These are phyloP conservation scores for Ogataea sp. DNA, from an alignment of 805 yeast genomes.

Conservation along the genomic window DNA sequence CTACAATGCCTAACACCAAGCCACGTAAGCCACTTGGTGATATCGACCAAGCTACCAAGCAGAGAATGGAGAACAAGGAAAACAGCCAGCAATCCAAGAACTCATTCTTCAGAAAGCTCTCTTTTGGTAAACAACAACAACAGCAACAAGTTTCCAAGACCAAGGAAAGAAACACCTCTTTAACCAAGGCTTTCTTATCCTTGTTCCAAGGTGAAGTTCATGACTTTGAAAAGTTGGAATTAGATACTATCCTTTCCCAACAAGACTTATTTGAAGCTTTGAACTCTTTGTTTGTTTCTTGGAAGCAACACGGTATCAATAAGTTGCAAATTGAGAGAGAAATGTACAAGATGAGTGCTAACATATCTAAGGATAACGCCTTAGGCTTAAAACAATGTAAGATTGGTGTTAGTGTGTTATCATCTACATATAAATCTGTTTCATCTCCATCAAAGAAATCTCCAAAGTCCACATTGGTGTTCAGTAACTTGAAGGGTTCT, in stretches of 20 bases:
- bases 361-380: constrained; percentile 52
- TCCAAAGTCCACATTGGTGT: constrained; percentile 40
- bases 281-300: constrained; percentile 50
- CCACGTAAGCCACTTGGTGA: constrained; percentile 19
- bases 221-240: constrained; percentile 25
- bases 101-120: constrained; percentile 39
- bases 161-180: constrained; percentile 14
- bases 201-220: constrained; percentile 26
- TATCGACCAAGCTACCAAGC: constrained; percentile 5
- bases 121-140: constrained; percentile 34
- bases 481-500: constrained; percentile 61
- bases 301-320: constrained; percentile 66
- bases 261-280: constrained; percentile 60
- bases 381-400: constrained; percentile 56
- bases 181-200: constrained; percentile 28
- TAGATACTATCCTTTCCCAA: constrained; percentile 28
- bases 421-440: constrained; percentile 22
- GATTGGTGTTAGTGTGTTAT: constrained; percentile 47
- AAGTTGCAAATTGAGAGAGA: constrained; percentile 39
- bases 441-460: constrained; percentile 18
- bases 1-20: too few relatives aligned
- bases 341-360: constrained; percentile 45
- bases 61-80: background rate
- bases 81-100: constrained; percentile 2
- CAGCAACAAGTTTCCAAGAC: constrained; percentile 2